Base-by-base conservation (phyloP, 306 rosid genomes). In the Cyamopsis tetragonoloba region DNA sequence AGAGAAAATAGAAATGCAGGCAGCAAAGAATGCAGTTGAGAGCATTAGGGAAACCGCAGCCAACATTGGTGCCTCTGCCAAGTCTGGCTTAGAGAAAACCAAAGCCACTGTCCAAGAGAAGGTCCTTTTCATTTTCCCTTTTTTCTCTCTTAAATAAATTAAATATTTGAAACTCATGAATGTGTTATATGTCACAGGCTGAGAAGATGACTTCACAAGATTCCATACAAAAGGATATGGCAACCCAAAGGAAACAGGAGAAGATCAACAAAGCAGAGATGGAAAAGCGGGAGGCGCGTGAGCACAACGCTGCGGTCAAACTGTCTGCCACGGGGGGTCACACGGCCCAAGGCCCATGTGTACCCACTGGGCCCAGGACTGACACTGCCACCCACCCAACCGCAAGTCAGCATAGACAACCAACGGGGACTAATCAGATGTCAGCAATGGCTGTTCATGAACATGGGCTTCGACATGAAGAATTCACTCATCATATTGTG, bases 1-100 rank as follows among this genome's bases (percentile, higher is more conserved):
- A 32, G 1, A 43, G 30, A 58, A 1, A 10, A 7, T 2, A 47
- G 73, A 77, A 79, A 88, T 80, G 91, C 89, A 87, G 71, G 14
- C 79, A 42, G 86, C 89, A 19, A 84, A 67, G 81, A 79, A 80
- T 43, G 83, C 82, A 10, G 53, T 71, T 37, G 88, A 80, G 75
- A 56, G 62, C 1, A 5, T 47, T 34, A 87, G 86, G 85, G 89
- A 92, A 82, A 68, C 84, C 2, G 84, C 87, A 0, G 87, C 91
- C 50, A 87, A 89, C 54, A 62, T 84, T 10, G 86, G 85, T 5
- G 96, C 98, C 23, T 86, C 98, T 5, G 93, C 98, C 0, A 86
- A 37, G 43, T 72, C 88, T 54, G 93, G 98, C 60, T 73, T 86
- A 86, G 91, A 89, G 32, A 92, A 89, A 66, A 84, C 87, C 74